Percentiles rank a stretch among this genome's conserved stretches.
Evolutionary conservation across 768 basidiomycete species (phyloP).

Genomic region (Termitomyces sp.): DNA sequence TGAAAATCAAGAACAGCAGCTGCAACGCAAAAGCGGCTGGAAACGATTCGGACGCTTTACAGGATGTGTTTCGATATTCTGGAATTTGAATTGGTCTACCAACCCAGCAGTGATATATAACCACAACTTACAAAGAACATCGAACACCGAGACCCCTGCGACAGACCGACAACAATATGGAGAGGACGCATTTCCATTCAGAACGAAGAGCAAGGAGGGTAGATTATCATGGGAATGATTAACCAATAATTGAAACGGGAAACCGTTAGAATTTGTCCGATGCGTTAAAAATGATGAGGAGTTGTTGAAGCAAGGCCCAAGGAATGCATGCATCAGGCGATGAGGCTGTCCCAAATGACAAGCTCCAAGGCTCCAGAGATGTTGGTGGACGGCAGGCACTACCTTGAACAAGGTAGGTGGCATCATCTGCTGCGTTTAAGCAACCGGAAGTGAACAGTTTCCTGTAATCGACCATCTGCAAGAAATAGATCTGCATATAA

Average conservation of each 20-base stretch:
- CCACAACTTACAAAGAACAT: not conserved
- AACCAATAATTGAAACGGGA: not conserved
- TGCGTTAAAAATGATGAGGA: not conserved
- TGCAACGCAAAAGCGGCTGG: constrained; percentile 3
- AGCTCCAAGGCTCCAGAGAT: not conserved
- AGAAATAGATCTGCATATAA: not conserved
- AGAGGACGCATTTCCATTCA: not conserved
- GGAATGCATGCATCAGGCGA: not conserved
- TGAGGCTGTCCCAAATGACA: not conserved
- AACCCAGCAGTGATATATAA: not conserved
- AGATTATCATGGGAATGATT: not conserved
- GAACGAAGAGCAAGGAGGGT: not conserved
- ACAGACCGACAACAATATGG: not conserved
- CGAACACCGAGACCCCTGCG: not conserved
- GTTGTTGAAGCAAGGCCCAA: not conserved
- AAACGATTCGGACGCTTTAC: not conserved
- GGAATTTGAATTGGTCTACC: not conserved
- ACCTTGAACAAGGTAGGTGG: not conserved
- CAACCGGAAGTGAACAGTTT: not conserved
- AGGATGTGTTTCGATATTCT: not conserved
- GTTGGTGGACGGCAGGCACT: not conserved
- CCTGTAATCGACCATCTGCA: not conserved
- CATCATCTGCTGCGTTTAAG: not conserved
- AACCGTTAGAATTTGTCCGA: not conserved
- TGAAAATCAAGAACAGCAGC: constrained; percentile 4